A percentile compares a stretch with the other conserved stretches of the same genome.
Evolutionary conservation across 208 protist genomes (phyloP).

Genomic region (Acanthamoeba pearcei): DNA sequence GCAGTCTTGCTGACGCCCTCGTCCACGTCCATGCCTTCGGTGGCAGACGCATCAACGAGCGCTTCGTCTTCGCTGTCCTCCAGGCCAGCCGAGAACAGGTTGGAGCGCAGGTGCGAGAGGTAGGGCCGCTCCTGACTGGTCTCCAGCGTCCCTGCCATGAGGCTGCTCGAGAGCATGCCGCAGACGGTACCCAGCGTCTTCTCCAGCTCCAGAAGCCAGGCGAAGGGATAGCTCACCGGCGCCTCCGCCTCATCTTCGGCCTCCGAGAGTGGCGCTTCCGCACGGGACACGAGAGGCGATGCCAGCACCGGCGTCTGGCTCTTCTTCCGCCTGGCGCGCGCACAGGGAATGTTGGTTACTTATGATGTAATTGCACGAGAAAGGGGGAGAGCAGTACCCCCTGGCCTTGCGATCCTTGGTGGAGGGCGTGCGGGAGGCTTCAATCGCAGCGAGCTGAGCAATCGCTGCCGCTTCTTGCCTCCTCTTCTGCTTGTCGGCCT

Average conservation of each 20-base stretch:
- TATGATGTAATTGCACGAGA: neutral
- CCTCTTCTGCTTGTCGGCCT: neutral
- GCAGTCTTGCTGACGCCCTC: neutral
- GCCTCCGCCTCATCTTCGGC: neutral
- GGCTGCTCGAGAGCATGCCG: neutral
- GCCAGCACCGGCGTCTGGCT: neutral
- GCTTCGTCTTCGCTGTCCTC: neutral
- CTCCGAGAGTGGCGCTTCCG: neutral
- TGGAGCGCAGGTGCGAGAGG: slow-evolving; percentile 1
- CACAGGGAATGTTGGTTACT: neutral
- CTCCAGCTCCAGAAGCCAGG: slow-evolving; percentile 41
- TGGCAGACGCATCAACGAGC: neutral
- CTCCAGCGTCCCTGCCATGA: neutral
- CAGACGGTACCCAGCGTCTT: slow-evolving; percentile 43
- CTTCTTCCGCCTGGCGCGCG: neutral
- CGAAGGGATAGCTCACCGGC: slow-evolving; percentile 5
- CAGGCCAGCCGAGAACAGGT: neutral
- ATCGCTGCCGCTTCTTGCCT: neutral
- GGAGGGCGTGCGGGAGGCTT: slow-evolving; percentile 1
- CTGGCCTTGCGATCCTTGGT: neutral
- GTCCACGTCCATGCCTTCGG: neutral
- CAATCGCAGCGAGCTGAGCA: neutral
- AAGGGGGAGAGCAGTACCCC: no score
- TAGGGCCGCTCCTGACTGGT: neutral
- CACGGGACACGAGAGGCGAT: neutral